These are phyloP conservation scores for Guadua angustifolia DNA, from an alignment of 176 grass and related monocot genomes.

Conservation along the genomic window DNA sequence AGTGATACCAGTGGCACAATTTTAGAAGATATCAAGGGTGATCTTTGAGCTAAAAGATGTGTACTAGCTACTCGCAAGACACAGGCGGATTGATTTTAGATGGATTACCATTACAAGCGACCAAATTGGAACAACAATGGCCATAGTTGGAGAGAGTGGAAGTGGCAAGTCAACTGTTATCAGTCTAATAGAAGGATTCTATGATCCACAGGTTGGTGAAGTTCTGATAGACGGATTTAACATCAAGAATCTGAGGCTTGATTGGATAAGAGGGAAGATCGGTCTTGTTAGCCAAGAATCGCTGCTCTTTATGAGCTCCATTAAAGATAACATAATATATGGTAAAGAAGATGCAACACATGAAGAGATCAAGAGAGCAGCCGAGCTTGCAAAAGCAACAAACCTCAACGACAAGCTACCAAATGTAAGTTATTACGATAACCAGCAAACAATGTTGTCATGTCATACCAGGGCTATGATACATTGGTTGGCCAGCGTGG, in stretches of 20 bases:
- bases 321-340: slow-evolving; percentile 64
- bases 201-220: slow-evolving; percentile 59
- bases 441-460: slow-evolving; percentile 1
- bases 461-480: slow-evolving; percentile 66
- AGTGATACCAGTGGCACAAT: slow-evolving; percentile 51
- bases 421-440: not conserved
- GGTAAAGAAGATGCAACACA: slow-evolving; percentile 56
- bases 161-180: slow-evolving; percentile 94
- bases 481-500: slow-evolving; percentile 87
- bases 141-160: slow-evolving; percentile 94
- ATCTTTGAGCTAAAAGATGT: slow-evolving; percentile 75
- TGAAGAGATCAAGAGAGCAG: slow-evolving; percentile 67
- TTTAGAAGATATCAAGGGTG: slow-evolving; percentile 65
- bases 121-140: slow-evolving; percentile 68
- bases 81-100: slow-evolving; percentile 65
- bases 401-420: slow-evolving; percentile 70
- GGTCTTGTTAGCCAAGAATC: too few relatives aligned
- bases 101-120: slow-evolving; percentile 65
- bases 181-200: slow-evolving; percentile 58
- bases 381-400: slow-evolving; percentile 64
- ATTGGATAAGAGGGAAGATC: too few relatives aligned
- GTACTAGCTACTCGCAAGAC: slow-evolving; percentile 66
- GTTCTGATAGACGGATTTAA: too few relatives aligned
- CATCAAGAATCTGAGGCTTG: too few relatives aligned
- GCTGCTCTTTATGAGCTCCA: slow-evolving; percentile 58